Conservation (phyloP, 2,329 filamentous ascomycete genomes). For the Colletotrichum agaves region DNA sequence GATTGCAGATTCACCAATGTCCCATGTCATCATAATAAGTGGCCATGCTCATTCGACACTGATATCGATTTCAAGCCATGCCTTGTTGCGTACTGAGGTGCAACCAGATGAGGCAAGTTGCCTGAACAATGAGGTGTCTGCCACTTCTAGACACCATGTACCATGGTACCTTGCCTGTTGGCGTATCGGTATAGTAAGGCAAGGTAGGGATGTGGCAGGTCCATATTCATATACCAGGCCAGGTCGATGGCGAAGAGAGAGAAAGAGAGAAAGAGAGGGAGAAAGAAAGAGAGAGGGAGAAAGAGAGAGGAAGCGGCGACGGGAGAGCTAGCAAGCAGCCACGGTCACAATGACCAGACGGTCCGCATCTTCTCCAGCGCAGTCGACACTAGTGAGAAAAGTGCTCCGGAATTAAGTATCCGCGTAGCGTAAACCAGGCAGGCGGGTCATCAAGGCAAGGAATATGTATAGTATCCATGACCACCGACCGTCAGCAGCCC, state of each 20-base stretch:
- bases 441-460: slow-evolving; percentile 25
- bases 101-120: slow-evolving; percentile 20
- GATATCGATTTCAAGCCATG: slow-evolving; percentile 29
- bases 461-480: slow-evolving; percentile 6
- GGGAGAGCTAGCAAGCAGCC: slow-evolving; percentile 10
- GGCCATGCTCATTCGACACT: slow-evolving; percentile 26
- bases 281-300: no score
- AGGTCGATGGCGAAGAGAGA: neutral
- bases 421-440: slow-evolving; percentile 13
- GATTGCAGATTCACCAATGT: neutral
- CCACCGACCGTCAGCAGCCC: no score
- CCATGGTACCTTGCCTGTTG: neutral
- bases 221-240: neutral
- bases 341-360: slow-evolving; percentile 12
- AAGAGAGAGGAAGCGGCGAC: no score
- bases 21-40: slow-evolving; percentile 28
- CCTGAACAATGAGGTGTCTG: slow-evolving; percentile 1
- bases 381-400: neutral
- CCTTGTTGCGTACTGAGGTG: slow-evolving; percentile 9
- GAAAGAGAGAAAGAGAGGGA: no score
- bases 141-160: neutral
- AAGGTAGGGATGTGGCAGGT: neutral
- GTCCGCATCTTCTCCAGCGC: slow-evolving; percentile 20
- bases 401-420: slow-evolving; percentile 18
- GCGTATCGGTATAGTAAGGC: no score